Percentiles rank a stretch among this genome's conserved stretches.
phyloP scores from a whole-genome alignment of 1,284 basidiomycete species.

The Mycena sp. region DNA sequence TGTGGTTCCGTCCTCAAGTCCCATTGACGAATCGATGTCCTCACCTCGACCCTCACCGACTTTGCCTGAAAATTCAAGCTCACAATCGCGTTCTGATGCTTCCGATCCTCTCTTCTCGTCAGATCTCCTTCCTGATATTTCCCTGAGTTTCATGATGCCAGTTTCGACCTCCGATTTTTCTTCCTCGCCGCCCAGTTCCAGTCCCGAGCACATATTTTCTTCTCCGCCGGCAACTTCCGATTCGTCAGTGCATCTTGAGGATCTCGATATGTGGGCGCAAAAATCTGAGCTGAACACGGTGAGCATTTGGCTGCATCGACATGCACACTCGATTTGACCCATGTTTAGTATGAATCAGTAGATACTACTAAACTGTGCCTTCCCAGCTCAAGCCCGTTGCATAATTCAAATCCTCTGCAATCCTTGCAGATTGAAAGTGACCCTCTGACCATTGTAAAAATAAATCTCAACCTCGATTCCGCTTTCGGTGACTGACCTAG shows the following conservation, averaged over 20 bases:
- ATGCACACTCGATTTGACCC: neutral
- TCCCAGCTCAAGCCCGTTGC: slow-evolving; percentile 21
- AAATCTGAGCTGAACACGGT: slow-evolving; percentile 8
- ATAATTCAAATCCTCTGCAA: neutral
- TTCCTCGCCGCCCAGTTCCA: slow-evolving; percentile 56
- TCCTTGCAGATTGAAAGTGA: neutral
- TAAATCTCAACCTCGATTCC: neutral
- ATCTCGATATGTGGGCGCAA: neutral
- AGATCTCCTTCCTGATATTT: neutral
- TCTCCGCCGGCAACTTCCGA: slow-evolving; percentile 54
- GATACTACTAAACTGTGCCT: slow-evolving; percentile 6
- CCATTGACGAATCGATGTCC: neutral
- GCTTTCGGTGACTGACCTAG: neutral
- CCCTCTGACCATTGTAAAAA: neutral
- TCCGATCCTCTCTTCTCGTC: slow-evolving; percentile 40
- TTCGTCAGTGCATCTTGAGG: slow-evolving; percentile 36
- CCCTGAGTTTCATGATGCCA: neutral
- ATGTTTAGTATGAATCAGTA: neutral
- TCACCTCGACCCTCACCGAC: neutral
- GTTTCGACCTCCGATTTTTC: neutral
- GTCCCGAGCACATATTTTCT: slow-evolving; percentile 56
- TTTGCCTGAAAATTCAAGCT: neutral
- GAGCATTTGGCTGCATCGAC: neutral
- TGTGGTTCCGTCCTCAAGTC: slow-evolving; percentile 11
- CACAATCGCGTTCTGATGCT: neutral